Evolutionary conservation across 768 basidiomycete species (phyloP), one percentile per base, ranked within the genome.

Genomic region (Lactifluus subvellereus): DNA sequence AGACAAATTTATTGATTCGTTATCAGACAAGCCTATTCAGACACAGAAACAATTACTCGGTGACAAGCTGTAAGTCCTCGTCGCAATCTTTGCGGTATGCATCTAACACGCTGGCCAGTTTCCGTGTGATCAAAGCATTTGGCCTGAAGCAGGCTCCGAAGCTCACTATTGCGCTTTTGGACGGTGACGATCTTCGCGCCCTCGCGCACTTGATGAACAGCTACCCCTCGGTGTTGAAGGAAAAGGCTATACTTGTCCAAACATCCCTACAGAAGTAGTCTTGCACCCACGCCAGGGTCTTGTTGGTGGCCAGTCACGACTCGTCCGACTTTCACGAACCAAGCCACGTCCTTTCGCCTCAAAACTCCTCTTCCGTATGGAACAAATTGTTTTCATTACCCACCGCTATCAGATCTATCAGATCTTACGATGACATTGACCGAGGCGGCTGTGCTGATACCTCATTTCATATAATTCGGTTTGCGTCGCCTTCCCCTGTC

Each of bases 101-200:
- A 9, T 33, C 16, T 54, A 33, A 45, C 38, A 27, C 0, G 3
- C 35, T 43, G 35, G 53, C 30, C 55, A 73, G 81, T 68, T 91
- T 77, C 74, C 77, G 80, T 61, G 73, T 79, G 27, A 74, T 84
- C 71, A 94, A 92, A 73, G 83, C 86, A 9, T 86, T 88, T 69
- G 91, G 92, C 30, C 80, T 97, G 70, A 94, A 91, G 71, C 80
- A 81, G 50, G 88, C 90, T 85, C 89, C 91, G 54, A 94, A 94
- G 72, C 76, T 92, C 65, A 94, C 93, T 1, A 91, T 97, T 68
- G 77, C 82, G 5, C 80, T 94, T 9, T 76, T 96, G 64, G 91
- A 95, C 69, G 80, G 87, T 68, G 94, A 94, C 62, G 93, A 96
- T 70, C 80, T 95, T 27, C 83, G 88, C 48, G 79, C 91, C 5